Evolutionary conservation across 768 basidiomycete genomes (phyloP).

Genomic region (Royoungia palumana): DNA sequence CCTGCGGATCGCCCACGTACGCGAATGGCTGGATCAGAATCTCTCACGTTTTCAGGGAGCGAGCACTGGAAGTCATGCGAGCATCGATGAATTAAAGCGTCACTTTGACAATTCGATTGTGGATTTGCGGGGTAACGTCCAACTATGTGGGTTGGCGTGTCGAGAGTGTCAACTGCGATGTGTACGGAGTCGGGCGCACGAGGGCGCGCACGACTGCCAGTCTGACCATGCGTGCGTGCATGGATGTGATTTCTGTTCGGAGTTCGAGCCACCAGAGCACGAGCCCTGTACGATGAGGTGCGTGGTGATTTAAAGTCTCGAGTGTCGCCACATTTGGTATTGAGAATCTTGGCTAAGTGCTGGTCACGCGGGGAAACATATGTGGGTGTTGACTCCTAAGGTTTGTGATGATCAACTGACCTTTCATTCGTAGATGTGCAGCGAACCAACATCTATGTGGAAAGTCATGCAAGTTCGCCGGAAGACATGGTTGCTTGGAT

Average conservation of each 20-base stretch:
- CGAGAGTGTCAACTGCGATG: slow-evolving; percentile 47
- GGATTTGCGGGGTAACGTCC: slow-evolving; percentile 43
- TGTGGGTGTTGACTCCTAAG: slow-evolving; percentile 34
- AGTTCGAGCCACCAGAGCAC: slow-evolving; percentile 26
- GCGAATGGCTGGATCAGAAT: slow-evolving; percentile 50
- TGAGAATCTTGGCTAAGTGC: slow-evolving; percentile 37
- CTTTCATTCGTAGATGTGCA: slow-evolving; percentile 41
- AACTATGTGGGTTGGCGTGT: slow-evolving; percentile 51
- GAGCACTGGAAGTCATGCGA: slow-evolving; percentile 30
- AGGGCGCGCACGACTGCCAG: slow-evolving; percentile 45
- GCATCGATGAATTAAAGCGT: slow-evolving; percentile 44
- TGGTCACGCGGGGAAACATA: slow-evolving; percentile 53
- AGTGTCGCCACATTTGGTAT: neutral
- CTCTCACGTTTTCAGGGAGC: slow-evolving; percentile 41
- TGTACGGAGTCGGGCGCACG: slow-evolving; percentile 44
- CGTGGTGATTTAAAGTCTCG: slow-evolving; percentile 16
- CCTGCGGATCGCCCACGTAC: slow-evolving; percentile 45
- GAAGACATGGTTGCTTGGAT: slow-evolving; percentile 48
- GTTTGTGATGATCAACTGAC: neutral
- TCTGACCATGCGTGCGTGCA: slow-evolving; percentile 47
- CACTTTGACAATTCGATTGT: slow-evolving; percentile 41
- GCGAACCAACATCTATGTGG: slow-evolving; percentile 55
- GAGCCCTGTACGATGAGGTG: slow-evolving; percentile 47
- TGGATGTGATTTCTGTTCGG: slow-evolving; percentile 40
- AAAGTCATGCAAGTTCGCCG: slow-evolving; percentile 42